Evolutionary conservation across 306 rosid genomes (phyloP), one percentile per base, ranked within the genome.

Genomic region (Styphnolobium japonicum): DNA sequence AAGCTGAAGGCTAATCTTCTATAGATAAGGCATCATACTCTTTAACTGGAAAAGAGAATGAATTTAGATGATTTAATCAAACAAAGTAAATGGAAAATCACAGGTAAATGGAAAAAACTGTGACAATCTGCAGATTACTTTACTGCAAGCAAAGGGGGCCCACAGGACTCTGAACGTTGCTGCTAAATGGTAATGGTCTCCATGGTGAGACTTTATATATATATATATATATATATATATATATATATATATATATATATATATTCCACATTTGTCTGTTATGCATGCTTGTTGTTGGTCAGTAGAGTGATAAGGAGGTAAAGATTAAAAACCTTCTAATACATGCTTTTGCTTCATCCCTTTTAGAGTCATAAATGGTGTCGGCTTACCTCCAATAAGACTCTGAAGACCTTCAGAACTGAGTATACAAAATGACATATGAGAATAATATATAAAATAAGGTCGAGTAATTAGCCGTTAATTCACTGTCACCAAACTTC

Each of bases 401-500:
- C 16, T 40, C 10, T 52, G 19, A 66, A 23, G 10, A 33, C 31
- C 52, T 42, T 36, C 19, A 43, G 29, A n/a, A n/a, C n/a, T n/a
- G n/a, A n/a, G n/a, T n/a, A n/a, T n/a, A n/a, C n/a, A n/a, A n/a
- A n/a, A n/a, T n/a, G 81, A 62, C 67, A 22, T 10, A 46, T 22
- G 49, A 36, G 69, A 77, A 70, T 42, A 52, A 15, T 31, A 22
- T 36, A 76, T 16, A 71, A 77, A 63, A 42, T 56, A 66, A 48
- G 72, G 53, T 57, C 56, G 46, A 72, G 56, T 23, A 73, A 48
- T 57, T 65, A 57, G 45, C 65, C 21, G 46, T 16, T 79, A 53
- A 62, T 71, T 65, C 83, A 27, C 29, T 21, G 66, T 72, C 61
- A 60, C 62, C 15, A 49, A 56, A n/a, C n/a, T n/a, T n/a, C n/a